Evolutionary conservation across 371 early-diverging fungal species (phyloP), one percentile per base, ranked within the genome.

Genomic region (Mucor velutinosus): DNA sequence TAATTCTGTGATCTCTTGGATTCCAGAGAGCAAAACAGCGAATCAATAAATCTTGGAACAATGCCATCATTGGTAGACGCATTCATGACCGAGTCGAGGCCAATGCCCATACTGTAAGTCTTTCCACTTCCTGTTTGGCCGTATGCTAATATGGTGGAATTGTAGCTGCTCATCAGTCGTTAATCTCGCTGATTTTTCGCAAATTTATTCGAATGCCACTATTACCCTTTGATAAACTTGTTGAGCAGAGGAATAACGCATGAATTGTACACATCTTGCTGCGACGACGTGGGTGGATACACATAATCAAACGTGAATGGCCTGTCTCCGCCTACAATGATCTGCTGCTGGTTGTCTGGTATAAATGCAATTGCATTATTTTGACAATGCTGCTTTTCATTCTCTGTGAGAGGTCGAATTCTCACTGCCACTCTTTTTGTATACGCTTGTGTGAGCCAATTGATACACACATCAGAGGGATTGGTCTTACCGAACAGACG

Each of bases 241-340:
- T 89, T 86, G 5, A 98, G 79, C 33, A 97, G 76, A 7, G 91
- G 91, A 30, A 77, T 76, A 17, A 93, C 91, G 39, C 87, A 85
- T 0, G 83, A 72, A 17, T 88, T 85, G 76, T 91, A 96, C 4
- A 97, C 85, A 2, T 86, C 69, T 15, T 82, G 60, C 74, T 99
- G 99, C 14, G 67, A 57, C 7, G 89, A 65, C n/a, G 85, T 79
- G 14, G 90, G 86, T 7, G 90, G 89, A 76, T 93, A 97, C 4
- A 92, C 93, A 72, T 91, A 82, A 80, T 98, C 97, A 71, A 90
- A 97, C 62, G 92, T 90, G 75, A 96, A 97, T 2, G 89, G 82
- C 43, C 86, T 78, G 55, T 91, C 86, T 3, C 80, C 69, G 17
- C 85, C 87, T 11, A 90, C 75, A n/a, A 81, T 70, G 17, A 91